A percentile compares a stretch with the other conserved stretches of the same genome.
Evolutionary conservation across 441 rosid species (phyloP).

Genomic region (Corymbia calophylla): DNA sequence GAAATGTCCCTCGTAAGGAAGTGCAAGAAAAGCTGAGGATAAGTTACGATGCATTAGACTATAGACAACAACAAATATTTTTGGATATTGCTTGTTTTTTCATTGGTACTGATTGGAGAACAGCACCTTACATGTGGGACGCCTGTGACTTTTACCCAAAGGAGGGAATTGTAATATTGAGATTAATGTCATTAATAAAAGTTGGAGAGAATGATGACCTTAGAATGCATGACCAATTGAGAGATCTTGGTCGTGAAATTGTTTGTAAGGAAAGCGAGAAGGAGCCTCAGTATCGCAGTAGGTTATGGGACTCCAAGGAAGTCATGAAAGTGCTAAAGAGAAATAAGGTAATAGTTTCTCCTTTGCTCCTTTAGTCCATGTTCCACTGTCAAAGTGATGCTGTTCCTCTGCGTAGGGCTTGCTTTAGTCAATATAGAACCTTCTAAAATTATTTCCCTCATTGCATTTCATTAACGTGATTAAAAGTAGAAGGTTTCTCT

Average conservation of each 20-base stretch:
- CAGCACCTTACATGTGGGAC: not conserved
- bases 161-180: not conserved
- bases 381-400: too few species aligned
- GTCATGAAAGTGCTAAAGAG: fast-evolving
- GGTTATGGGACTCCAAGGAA: not conserved
- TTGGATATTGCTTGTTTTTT: not conserved
- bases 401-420: too few species aligned
- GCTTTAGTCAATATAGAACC: too few species aligned
- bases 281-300: fast-evolving
- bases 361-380: too few species aligned
- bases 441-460: too few species aligned
- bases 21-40: not conserved
- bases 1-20: not conserved
- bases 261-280: fast-evolving
- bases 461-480: too few species aligned
- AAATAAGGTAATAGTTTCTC: not conserved
- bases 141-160: not conserved
- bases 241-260: not conserved
- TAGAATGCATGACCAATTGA: not conserved
- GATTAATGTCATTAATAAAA: not conserved
- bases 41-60: not conserved
- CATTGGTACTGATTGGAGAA: too few species aligned
- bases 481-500: too few species aligned
- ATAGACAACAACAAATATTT: not conserved
- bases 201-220: not conserved